phyloP scores from a whole-genome alignment of 257 asterid genomes.

The Solanum dulcamara region DNA sequence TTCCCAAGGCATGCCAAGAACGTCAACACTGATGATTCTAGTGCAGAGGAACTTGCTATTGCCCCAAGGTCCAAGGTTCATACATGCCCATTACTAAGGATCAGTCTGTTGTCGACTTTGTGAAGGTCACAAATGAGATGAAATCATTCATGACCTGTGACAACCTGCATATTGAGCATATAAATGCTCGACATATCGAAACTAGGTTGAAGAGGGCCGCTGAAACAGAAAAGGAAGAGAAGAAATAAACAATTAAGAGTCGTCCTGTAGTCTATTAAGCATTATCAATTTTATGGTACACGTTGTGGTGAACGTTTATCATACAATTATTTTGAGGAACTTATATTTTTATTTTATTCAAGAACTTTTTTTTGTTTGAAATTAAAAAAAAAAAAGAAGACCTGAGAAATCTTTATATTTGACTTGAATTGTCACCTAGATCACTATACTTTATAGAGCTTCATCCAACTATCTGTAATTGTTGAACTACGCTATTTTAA shows the following conservation, averaged over 20 bases:
- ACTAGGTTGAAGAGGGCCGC: background rate
- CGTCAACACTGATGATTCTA: background rate
- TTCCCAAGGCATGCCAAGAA: constrained; percentile 17
- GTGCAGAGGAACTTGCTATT: background rate
- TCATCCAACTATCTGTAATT: too few relatives aligned
- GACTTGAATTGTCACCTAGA: too few relatives aligned
- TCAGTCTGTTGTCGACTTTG: background rate
- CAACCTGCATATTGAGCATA: background rate
- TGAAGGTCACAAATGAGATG: background rate
- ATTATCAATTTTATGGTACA: background rate
- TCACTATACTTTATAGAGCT: too few relatives aligned
- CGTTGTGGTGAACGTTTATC: background rate
- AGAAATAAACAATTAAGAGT: background rate
- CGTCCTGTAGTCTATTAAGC: background rate
- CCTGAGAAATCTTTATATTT: too few relatives aligned
- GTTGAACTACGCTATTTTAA: too few relatives aligned
- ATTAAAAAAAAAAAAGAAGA: too few relatives aligned
- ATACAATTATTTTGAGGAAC: background rate
- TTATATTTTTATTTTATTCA: background rate
- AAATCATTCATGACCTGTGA: background rate
- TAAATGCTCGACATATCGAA: background rate
- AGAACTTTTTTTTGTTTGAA: background rate
- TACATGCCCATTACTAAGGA: background rate
- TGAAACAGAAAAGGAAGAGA: background rate
- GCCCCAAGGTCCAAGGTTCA: background rate